A percentile compares a stretch with the other conserved stretches of the same genome.
Conservation (phyloP, 139 green algal genomes). For the Gonium pectorale region DNA sequence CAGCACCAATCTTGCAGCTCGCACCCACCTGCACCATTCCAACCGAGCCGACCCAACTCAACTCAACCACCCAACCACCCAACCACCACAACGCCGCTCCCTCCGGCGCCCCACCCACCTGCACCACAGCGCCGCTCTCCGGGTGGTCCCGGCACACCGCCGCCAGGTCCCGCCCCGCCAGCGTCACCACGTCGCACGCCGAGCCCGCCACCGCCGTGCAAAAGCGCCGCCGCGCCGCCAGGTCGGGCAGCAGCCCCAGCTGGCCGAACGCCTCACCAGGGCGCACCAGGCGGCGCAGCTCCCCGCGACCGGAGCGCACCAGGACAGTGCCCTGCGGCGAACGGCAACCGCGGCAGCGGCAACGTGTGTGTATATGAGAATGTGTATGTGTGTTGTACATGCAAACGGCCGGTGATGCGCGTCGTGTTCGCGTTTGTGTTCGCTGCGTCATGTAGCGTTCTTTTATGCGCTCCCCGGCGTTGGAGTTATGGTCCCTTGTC, state of each 20-base stretch:
- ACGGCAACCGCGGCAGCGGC: too few relatives aligned
- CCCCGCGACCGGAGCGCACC: background rate
- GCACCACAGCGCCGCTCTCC: slow-evolving; percentile 4
- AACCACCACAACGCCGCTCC: background rate
- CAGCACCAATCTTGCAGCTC: too few relatives aligned
- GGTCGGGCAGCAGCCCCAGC: slow-evolving; percentile 31
- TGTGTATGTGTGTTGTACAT: background rate
- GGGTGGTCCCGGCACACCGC: slow-evolving; percentile 27
- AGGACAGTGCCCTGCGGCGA: slow-evolving; percentile 6
- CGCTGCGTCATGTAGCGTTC: too few relatives aligned
- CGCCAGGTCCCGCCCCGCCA: slow-evolving; percentile 38
- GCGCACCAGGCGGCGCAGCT: background rate
- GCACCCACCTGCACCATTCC: background rate
- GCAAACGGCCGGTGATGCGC: background rate
- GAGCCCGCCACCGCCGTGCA: background rate
- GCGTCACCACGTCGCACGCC: slow-evolving; percentile 9
- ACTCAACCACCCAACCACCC: background rate
- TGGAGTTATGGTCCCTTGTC: too few relatives aligned
- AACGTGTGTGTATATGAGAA: background rate
- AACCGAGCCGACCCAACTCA: background rate
- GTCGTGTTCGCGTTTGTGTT: too few relatives aligned
- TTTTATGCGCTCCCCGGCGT: too few relatives aligned
- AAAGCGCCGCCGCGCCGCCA: background rate
- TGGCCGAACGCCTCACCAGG: slow-evolving; percentile 7
- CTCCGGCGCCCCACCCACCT: background rate